phyloP scores from a whole-genome alignment of 2,329 filamentous ascomycete genomes.

The Alternaria viburni region DNA sequence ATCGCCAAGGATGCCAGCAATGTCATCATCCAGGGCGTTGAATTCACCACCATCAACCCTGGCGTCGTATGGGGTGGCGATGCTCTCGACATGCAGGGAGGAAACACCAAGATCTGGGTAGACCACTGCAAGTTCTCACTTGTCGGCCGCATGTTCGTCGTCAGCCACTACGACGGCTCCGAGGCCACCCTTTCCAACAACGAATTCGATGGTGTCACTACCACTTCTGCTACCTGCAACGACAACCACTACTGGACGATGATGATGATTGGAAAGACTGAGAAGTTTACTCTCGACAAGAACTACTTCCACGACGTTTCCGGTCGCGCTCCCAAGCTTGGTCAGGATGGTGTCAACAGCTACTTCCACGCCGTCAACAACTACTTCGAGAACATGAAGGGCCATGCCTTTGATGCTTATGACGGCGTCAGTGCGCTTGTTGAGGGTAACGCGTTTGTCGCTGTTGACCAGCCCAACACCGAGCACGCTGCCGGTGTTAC shows the following conservation, averaged over 20 bases:
- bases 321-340: slow-evolving; percentile 54
- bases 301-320: slow-evolving; percentile 57
- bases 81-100: slow-evolving; percentile 45
- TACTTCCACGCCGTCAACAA: slow-evolving; percentile 37
- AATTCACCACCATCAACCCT: slow-evolving; percentile 48
- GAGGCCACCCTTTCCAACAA: slow-evolving; percentile 57
- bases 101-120: slow-evolving; percentile 47
- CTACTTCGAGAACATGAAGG: slow-evolving; percentile 50
- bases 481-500: slow-evolving; percentile 30
- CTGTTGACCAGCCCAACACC: slow-evolving; percentile 51
- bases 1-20: slow-evolving; percentile 44
- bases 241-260: slow-evolving; percentile 57
- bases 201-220: slow-evolving; percentile 54
- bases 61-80: slow-evolving; percentile 50
- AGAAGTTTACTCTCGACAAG: slow-evolving; percentile 51
- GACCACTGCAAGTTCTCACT: slow-evolving; percentile 51
- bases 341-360: slow-evolving; percentile 35
- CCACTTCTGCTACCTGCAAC: slow-evolving; percentile 54
- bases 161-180: slow-evolving; percentile 42
- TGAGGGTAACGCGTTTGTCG: slow-evolving; percentile 56
- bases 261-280: slow-evolving; percentile 50
- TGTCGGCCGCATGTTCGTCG: slow-evolving; percentile 55
- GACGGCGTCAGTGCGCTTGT: slow-evolving; percentile 32
- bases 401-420: slow-evolving; percentile 52
- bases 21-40: slow-evolving; percentile 51